Evolutionary conservation across 805 yeast species (phyloP).

Genomic region (Saccharomycopsis sp.): DNA sequence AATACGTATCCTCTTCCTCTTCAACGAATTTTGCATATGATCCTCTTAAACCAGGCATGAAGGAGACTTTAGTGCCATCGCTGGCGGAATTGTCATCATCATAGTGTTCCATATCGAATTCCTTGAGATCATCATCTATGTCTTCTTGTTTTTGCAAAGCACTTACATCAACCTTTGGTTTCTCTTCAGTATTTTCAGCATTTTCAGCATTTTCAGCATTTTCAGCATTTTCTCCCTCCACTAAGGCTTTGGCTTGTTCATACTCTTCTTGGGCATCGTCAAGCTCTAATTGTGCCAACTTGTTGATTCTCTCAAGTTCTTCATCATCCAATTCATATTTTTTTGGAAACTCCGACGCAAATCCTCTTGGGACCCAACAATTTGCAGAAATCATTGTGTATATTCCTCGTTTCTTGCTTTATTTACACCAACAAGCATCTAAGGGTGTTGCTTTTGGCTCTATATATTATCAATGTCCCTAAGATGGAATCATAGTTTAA

Average conservation of each 20-base stretch:
- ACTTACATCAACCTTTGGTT: conserved; percentile 18
- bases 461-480: too few relatives aligned
- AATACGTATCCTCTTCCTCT: conserved; percentile 52
- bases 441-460: too few relatives aligned
- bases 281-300: conserved; percentile 77
- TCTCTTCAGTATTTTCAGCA: conserved; percentile 19
- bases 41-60: conserved; percentile 68
- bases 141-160: conserved; percentile 48
- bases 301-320: conserved; percentile 85
- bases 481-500: neutral
- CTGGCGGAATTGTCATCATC: conserved; percentile 49
- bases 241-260: conserved; percentile 39
- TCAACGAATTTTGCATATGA: conserved; percentile 38
- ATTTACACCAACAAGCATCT: too few relatives aligned
- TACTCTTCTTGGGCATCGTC: conserved; percentile 67
- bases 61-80: conserved; percentile 54
- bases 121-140: conserved; percentile 79
- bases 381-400: conserved; percentile 80
- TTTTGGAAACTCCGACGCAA: conserved; percentile 87
- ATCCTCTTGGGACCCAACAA: conserved; percentile 95
- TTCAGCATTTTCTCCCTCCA: conserved; percentile 24
- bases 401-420: too few relatives aligned
- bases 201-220: conserved; percentile 28
- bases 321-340: conserved; percentile 83
- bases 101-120: conserved; percentile 79